Conservation (phyloP, 108 stramenopile species). For the Seminavis robusta region DNA sequence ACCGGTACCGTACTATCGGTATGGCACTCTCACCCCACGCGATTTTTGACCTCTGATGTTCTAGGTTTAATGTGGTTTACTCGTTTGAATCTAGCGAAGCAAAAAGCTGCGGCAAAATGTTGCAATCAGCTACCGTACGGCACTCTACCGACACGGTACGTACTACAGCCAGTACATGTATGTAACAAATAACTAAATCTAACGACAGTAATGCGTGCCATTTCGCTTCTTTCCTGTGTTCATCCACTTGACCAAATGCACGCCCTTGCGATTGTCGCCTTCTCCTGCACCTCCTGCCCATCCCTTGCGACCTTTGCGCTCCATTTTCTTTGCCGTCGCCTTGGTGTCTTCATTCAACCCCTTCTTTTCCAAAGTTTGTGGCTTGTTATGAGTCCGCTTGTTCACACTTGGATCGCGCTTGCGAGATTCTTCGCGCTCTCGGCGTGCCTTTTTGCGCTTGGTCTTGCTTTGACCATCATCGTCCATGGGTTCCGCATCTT, state of each 20-base stretch:
- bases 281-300: slow-evolving; percentile 78
- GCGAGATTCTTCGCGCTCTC: slow-evolving; percentile 48
- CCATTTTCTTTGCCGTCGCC: slow-evolving; percentile 69
- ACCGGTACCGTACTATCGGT: too few relatives aligned
- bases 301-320: slow-evolving; percentile 51
- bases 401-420: slow-evolving; percentile 53
- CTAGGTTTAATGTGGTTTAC: too few relatives aligned
- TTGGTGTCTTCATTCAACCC: slow-evolving; percentile 71
- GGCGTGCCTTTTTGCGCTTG: slow-evolving; percentile 63
- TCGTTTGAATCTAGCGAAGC: too few relatives aligned
- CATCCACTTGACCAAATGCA: slow-evolving; percentile 89
- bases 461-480: slow-evolving; percentile 58
- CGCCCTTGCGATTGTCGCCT: slow-evolving; percentile 84
- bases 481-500: slow-evolving; percentile 51
- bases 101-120: too few relatives aligned
- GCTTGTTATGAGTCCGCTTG: slow-evolving; percentile 72
- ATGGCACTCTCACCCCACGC: too few relatives aligned
- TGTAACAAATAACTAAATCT: slow-evolving; percentile 1
- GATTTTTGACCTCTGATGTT: too few relatives aligned
- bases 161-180: too few relatives aligned
- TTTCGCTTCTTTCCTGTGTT: slow-evolving; percentile 91
- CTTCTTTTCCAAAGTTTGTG: slow-evolving; percentile 71
- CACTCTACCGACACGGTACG: too few relatives aligned
- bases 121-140: too few relatives aligned
- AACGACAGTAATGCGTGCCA: slow-evolving; percentile 77